Percentiles rank a stretch among this genome's conserved stretches.
Conservation (phyloP, 345 rosid genomes). For the Citrus sp. region DNA sequence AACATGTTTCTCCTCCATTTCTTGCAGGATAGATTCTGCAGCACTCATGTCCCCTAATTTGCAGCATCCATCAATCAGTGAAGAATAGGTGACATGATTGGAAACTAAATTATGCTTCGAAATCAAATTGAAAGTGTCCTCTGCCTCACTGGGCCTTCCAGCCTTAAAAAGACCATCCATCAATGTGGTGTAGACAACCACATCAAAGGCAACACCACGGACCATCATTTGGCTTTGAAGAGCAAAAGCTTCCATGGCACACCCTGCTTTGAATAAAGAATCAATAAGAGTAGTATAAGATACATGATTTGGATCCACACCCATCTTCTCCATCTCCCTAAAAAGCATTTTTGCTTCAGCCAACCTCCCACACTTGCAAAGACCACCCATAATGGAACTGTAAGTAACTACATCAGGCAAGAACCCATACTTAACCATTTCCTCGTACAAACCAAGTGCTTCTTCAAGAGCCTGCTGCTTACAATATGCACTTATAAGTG, state of each 20-base stretch:
- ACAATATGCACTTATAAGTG: conserved; percentile 61
- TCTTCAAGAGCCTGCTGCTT: conserved; percentile 55
- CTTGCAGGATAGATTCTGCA: conserved; percentile 45
- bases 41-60: conserved; percentile 62
- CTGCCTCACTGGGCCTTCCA: conserved; percentile 57
- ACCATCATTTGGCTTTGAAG: conserved; percentile 73
- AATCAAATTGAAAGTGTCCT: conserved; percentile 44
- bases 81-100: conserved; percentile 55
- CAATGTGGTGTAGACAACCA: conserved; percentile 68
- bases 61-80: conserved; percentile 69
- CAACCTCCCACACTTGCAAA: conserved; percentile 62
- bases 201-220: conserved; percentile 69
- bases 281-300: conserved; percentile 63
- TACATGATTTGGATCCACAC: conserved; percentile 65
- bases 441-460: conserved; percentile 53
- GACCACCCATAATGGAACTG: conserved; percentile 63
- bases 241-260: conserved; percentile 52
- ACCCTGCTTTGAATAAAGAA: conserved; percentile 60
- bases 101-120: conserved; percentile 49
- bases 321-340: conserved; percentile 65
- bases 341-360: conserved; percentile 57
- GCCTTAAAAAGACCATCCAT: conserved; percentile 79
- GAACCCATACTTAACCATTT: conserved; percentile 51
- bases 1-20: conserved; percentile 54
- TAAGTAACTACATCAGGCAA: conserved; percentile 80